These are phyloP conservation scores for Wickerhamomyces subpelliculosus DNA, from an alignment of 805 yeast genomes.

Conservation along the genomic window DNA sequence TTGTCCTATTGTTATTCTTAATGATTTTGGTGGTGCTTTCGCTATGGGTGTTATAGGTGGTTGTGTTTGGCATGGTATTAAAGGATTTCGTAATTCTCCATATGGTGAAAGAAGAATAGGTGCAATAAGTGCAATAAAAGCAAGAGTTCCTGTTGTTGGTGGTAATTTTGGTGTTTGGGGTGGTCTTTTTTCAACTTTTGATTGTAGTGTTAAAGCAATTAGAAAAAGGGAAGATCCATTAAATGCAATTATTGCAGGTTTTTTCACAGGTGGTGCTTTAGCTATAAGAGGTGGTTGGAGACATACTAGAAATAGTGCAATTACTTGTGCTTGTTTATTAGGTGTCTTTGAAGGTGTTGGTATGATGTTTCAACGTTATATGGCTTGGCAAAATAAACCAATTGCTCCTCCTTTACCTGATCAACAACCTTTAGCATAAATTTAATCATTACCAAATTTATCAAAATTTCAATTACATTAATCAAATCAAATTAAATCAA, in stretches of 20 bases:
- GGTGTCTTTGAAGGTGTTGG: slow-evolving; percentile 99
- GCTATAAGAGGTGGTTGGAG: slow-evolving; percentile 99
- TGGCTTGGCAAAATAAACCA: slow-evolving; percentile 78
- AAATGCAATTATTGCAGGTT: slow-evolving; percentile 97
- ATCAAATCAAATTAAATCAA: background rate
- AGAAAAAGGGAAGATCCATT: slow-evolving; percentile 98
- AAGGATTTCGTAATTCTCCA: slow-evolving; percentile 98
- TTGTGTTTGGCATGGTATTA: slow-evolving; percentile 96
- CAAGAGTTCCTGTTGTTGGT: slow-evolving; percentile 97
- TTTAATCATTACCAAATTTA: background rate
- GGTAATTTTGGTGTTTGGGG: slow-evolving; percentile 99
- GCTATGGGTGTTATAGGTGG: slow-evolving; percentile 99
- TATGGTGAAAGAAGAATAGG: slow-evolving; percentile 92
- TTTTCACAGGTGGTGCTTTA: slow-evolving; percentile 95
- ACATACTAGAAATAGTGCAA: slow-evolving; percentile 93
- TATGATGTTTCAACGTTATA: slow-evolving; percentile 84
- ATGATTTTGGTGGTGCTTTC: slow-evolving; percentile 98
- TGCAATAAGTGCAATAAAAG: slow-evolving; percentile 81
- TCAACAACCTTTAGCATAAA: slow-evolving; percentile 8
- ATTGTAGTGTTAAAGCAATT: slow-evolving; percentile 90
- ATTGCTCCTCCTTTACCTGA: slow-evolving; percentile 54
- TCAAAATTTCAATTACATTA: background rate
- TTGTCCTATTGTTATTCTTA: slow-evolving; percentile 92
- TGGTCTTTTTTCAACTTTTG: slow-evolving; percentile 92
- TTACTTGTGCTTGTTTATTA: slow-evolving; percentile 92